Percentiles rank a stretch among this genome's conserved stretches.
phyloP scores from a whole-genome alignment of 768 basidiomycete genomes.

The Pholiota molesta region DNA sequence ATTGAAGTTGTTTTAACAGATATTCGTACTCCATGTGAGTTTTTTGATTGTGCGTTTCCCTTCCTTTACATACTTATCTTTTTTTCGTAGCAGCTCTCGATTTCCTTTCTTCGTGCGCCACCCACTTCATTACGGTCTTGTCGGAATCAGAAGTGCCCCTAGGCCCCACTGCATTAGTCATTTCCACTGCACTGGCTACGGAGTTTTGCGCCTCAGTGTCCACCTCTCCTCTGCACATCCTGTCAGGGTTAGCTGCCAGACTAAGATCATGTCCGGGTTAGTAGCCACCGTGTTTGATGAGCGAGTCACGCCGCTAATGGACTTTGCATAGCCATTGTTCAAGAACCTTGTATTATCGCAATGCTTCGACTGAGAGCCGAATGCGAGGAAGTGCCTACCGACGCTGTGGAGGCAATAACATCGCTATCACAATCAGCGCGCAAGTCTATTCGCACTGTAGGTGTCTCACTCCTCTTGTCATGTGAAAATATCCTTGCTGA shows the following conservation, averaged over 20 bases:
- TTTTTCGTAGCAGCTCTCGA: conserved; percentile 9
- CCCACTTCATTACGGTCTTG: conserved; percentile 43
- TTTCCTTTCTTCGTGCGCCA: conserved; percentile 32
- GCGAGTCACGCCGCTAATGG: background rate
- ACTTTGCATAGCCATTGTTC: conserved; percentile 59
- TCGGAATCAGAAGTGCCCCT: conserved; percentile 37
- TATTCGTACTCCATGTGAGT: conserved; percentile 50
- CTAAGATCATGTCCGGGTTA: conserved; percentile 25
- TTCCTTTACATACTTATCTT: conserved; percentile 8
- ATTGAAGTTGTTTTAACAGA: conserved; percentile 59
- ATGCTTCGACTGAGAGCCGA: conserved; percentile 70
- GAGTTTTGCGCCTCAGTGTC: conserved; percentile 51
- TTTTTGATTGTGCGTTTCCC: conserved; percentile 1
- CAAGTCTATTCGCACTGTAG: conserved; percentile 62
- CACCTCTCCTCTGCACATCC: conserved; percentile 46
- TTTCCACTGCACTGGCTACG: conserved; percentile 68
- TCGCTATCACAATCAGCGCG: conserved; percentile 46
- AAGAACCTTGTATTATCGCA: conserved; percentile 71
- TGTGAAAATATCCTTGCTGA: conserved; percentile 5
- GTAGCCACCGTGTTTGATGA: background rate
- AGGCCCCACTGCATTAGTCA: conserved; percentile 64
- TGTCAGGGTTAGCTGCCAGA: conserved; percentile 37
- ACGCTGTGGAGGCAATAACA: conserved; percentile 45
- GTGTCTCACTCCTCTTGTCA: conserved; percentile 14
- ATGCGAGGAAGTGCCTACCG: conserved; percentile 52